Evolutionary conservation across 768 basidiomycete species (phyloP), one percentile per base, ranked within the genome.

Genomic region (Mycena leptocephala): DNA sequence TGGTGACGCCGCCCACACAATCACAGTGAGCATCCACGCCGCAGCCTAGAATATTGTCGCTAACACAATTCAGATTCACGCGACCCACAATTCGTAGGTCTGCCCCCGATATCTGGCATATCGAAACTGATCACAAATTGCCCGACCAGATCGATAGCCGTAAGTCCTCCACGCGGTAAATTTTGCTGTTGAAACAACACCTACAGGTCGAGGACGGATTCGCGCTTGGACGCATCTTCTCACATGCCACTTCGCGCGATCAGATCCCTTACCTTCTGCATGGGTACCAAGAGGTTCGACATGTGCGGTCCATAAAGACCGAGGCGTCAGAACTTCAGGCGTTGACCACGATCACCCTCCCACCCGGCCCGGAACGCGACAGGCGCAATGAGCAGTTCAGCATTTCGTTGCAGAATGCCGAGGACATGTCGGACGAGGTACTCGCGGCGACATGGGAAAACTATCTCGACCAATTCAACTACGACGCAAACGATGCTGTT

Each of bases 401-500:
- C 13, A 10, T 41, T 13, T 41, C 11, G 39, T 18, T 41, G n/a
- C 39, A 41, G 13, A 18, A 18, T 3, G 39, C 39, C 39, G 39
- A 41, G 13, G 39, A 41, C 39, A 41, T 41, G 39, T 41, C 39
- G 2, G 39, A 41, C 39, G 39, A 41, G 39, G 13, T 13, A 13
- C 18, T 41, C 18, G 39, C 39, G 39, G 39, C 39, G 2, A 18
- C 39, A 13, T 41, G 39, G 79, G 81, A 79, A 48, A 89, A 89
- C 84, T 90, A 80, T 63, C 66, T 56, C 63, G 70, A 75, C 1
- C 87, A 89, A 79, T 91, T 90, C 79, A 84, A 86, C 35, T 90
- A 90, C 61, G 90, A 91, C 53, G 88, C 89, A 2, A 88, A 89
- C 33, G 83, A 63, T 18, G 88, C 82, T 46, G 89, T 85, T 0